Evolutionary conservation across 2,329 filamentous ascomycete species (phyloP), one percentile per base, ranked within the genome.

Genomic region (Epicoccum sorghinum): DNA sequence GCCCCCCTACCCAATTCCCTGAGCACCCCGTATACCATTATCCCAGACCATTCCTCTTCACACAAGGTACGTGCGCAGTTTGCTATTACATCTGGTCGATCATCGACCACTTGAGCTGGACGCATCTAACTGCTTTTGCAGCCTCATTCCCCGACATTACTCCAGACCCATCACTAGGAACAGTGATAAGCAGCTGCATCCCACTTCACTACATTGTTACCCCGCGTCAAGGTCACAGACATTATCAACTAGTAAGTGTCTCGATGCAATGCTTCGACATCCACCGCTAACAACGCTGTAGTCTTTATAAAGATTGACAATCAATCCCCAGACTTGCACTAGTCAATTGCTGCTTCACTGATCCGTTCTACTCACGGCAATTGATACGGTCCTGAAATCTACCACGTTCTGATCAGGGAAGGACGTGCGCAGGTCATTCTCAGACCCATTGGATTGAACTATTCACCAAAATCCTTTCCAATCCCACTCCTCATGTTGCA

Each of bases 401-500:
- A 23, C 25, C 8, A 14, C 14, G 7, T 27, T 25, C 25, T 47
- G n/a, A 47, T 30, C 13, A 25, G 36, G n/a, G 1, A 38, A 44
- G 30, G 5, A 40, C 25, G 7, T 4, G 13, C 23, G n/a, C 12
- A 27, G 5, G 27, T 29, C 6, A 7, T 29, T 29, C 27, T 9
- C 9, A 29, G 27, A 29, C 6, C 27, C 6, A 6, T 29, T 18
- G 18, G 18, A 18, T 18, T 18, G 18, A 18, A 18, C 18, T 18
- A 29, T 7, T 7, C 6, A 29, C 27, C 27, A 3, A 29, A 29
- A 29, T 29, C 27, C 6, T 23, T 29, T 22, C 5, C 33, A 43
- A 60, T 67, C 69, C 5, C 33, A 43, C 60, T 67, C 69, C 67
- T 52, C 68, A 74, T 73, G 70, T 73, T 73, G 68, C 70, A 73